phyloP scores from a whole-genome alignment of 139 green algal genomes.

The Chlorella sp. region DNA sequence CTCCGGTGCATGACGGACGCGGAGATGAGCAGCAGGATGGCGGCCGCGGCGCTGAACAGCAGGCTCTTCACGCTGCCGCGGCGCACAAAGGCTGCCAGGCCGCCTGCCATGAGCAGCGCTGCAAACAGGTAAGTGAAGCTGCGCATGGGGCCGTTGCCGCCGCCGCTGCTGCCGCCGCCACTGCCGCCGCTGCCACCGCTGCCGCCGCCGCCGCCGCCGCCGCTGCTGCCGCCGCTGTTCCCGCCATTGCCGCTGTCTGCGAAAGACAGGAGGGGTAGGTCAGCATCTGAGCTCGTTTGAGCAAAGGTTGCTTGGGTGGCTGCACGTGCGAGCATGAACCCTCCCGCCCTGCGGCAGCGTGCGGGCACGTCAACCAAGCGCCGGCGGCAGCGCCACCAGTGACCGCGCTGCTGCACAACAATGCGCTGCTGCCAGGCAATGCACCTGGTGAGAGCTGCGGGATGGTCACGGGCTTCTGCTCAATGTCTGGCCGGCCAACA shows the following conservation, averaged over 20 bases:
- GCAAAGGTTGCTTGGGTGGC: no score
- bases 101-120: constrained; percentile 20
- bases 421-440: no score
- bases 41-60: constrained; percentile 21
- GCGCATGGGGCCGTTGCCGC: constrained; percentile 36
- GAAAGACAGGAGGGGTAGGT: no score
- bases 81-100: constrained; percentile 30
- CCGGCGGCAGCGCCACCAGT: no score
- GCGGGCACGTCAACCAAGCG: no score
- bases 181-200: constrained; percentile 11
- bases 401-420: no score
- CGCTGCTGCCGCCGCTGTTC: background rate
- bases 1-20: constrained; percentile 42
- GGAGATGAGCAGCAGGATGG: constrained; percentile 35
- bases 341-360: no score
- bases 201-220: constrained; percentile 17
- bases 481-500: background rate
- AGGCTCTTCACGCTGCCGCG: constrained; percentile 32
- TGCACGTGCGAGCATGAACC: no score
- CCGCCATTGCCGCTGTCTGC: background rate
- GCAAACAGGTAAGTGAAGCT: constrained; percentile 42
- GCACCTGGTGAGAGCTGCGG: background rate
- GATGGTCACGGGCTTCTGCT: constrained; percentile 2
- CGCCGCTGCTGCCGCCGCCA: constrained; percentile 4
- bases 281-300: no score